phyloP scores from a whole-genome alignment of 257 asterid species.

The Fraxinus excelsior region DNA sequence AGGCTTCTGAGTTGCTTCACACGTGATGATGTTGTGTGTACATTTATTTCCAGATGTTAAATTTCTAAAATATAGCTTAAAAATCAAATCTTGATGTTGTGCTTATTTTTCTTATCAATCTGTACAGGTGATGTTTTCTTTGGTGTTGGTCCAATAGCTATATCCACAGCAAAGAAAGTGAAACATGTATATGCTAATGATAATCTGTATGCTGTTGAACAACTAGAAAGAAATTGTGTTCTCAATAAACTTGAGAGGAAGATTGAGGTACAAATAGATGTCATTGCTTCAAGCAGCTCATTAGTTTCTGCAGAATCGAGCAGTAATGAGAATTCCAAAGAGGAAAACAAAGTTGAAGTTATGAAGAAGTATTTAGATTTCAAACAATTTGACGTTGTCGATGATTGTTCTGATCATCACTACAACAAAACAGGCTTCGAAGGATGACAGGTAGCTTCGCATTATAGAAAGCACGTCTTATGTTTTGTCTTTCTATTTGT shows the following conservation, averaged over 20 bases:
- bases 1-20: constrained; percentile 84
- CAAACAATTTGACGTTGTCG: constrained; percentile 49
- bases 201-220: constrained; percentile 88
- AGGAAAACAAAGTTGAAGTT: constrained; percentile 34
- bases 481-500: background rate
- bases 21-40: constrained; percentile 80
- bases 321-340: constrained; percentile 36
- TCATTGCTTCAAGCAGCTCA: constrained; percentile 39
- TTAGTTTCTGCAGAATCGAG: too few relatives aligned
- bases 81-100: background rate
- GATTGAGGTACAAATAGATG: constrained; percentile 62
- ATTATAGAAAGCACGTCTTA: background rate
- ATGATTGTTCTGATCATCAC: constrained; percentile 58
- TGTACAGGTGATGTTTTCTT: constrained; percentile 94
- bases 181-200: constrained; percentile 91
- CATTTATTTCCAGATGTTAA: constrained; percentile 30
- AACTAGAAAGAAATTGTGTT: constrained; percentile 77
- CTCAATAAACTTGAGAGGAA: constrained; percentile 78
- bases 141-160: constrained; percentile 94
- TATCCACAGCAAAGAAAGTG: constrained; percentile 88
- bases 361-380: constrained; percentile 33
- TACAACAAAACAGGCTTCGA: constrained; percentile 32
- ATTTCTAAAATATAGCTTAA: constrained; percentile 11
- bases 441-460: constrained; percentile 44
- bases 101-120: constrained; percentile 8